A percentile compares a stretch with the other conserved stretches of the same genome.
phyloP scores from a whole-genome alignment of 768 basidiomycete species.

The Plicaturopsis crispa region DNA sequence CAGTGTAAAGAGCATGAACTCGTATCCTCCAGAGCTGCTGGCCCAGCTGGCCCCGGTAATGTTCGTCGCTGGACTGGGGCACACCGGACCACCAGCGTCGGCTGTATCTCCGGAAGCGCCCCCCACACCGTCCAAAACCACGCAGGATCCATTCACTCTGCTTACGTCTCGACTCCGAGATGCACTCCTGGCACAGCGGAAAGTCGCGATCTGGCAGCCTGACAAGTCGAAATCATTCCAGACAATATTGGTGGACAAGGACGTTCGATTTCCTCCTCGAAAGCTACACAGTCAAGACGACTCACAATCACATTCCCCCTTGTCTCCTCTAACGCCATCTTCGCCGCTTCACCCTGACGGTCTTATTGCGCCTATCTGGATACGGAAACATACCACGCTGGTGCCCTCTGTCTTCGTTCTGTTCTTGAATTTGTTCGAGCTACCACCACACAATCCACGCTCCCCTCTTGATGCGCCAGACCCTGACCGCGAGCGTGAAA shows the following conservation, averaged over 20 bases:
- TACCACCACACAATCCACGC: conserved; percentile 31
- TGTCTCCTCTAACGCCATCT: conserved; percentile 85
- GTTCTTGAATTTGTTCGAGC: conserved; percentile 80
- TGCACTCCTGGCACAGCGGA: conserved; percentile 54
- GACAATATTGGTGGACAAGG: conserved; percentile 77
- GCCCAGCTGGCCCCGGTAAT: conserved; percentile 88
- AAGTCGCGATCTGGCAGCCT: conserved; percentile 64
- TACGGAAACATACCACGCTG: conserved; percentile 89
- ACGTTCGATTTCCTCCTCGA: conserved; percentile 79
- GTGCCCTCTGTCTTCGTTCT: conserved; percentile 91
- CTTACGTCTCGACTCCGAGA: conserved; percentile 62
- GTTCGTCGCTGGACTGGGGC: conserved; percentile 85
- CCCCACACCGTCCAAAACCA: conserved; percentile 18
- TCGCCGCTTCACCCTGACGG: conserved; percentile 95
- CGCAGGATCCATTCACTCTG: conserved; percentile 53
- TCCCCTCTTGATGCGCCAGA: conserved; percentile 52
- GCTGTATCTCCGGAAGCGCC: conserved; percentile 14
- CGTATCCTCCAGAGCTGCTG: conserved; percentile 85
- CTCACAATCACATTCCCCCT: conserved; percentile 68
- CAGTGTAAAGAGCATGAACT: conserved; percentile 90
- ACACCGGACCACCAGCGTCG: conserved; percentile 15
- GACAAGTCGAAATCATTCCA: conserved; percentile 73
- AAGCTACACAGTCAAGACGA: conserved; percentile 57
- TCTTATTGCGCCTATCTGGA: conserved; percentile 95
- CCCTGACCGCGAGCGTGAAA: conserved; percentile 45